These are phyloP conservation scores for Dothidotthia symphoricarpi DNA, from an alignment of 2,329 filamentous ascomycete species.

Conservation along the genomic window DNA sequence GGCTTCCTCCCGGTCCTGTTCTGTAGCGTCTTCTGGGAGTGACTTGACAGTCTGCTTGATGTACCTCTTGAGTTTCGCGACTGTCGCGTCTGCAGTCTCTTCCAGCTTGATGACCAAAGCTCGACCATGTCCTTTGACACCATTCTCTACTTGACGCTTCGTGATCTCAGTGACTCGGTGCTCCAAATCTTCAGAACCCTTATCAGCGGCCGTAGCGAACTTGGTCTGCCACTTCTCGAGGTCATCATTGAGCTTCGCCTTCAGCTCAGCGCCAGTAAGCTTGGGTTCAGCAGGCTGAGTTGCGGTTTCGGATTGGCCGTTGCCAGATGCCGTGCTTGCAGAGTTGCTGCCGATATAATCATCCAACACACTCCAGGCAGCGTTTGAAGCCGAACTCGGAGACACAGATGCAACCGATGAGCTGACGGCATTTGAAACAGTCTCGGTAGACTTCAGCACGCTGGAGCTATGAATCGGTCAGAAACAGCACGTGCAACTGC, in stretches of 20 bases:
- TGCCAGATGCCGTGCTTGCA: conserved; percentile 19
- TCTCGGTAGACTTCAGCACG: conserved; percentile 16
- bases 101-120: conserved; percentile 68
- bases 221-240: conserved; percentile 84
- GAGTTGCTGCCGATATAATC: conserved; percentile 31
- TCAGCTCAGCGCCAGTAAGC: conserved; percentile 43
- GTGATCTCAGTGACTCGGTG: conserved; percentile 69
- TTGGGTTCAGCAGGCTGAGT: conserved; percentile 22
- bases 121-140: conserved; percentile 65
- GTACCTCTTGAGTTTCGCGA: conserved; percentile 63
- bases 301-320: conserved; percentile 14
- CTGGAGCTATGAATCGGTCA: conserved; percentile 14
- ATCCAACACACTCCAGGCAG: conserved; percentile 33
- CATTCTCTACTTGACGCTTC: conserved; percentile 63
- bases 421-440: conserved; percentile 21
- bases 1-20: conserved; percentile 53
- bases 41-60: conserved; percentile 58
- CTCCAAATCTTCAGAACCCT: conserved; percentile 69
- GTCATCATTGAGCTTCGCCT: conserved; percentile 69
- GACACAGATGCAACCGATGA: conserved; percentile 19
- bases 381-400: conserved; percentile 20
- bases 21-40: conserved; percentile 59
- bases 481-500: conserved; percentile 1
- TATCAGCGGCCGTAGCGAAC: conserved; percentile 80
- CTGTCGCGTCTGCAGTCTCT: conserved; percentile 61